phyloP scores from a whole-genome alignment of 1,284 basidiomycete species.

The Mycena citricolor region DNA sequence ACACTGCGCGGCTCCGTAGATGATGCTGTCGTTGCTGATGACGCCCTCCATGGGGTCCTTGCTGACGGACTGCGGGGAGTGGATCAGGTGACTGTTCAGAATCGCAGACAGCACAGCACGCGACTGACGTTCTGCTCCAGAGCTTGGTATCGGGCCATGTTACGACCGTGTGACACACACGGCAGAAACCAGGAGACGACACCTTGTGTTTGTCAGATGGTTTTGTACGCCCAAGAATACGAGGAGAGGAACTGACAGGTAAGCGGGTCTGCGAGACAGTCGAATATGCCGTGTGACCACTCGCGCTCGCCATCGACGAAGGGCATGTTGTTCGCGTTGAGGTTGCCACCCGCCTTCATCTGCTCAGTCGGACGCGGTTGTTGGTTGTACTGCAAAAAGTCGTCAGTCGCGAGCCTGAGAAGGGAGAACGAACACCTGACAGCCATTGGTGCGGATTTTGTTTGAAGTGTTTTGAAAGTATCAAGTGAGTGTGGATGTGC shows the following conservation, averaged over 20 bases:
- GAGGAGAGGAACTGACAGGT: slow-evolving; percentile 37
- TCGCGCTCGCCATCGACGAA: slow-evolving; percentile 41
- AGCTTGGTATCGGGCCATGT: slow-evolving; percentile 19
- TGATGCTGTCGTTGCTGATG: slow-evolving; percentile 20
- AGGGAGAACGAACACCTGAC: too few species aligned
- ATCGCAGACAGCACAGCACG: not conserved
- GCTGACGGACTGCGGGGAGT: slow-evolving; percentile 16
- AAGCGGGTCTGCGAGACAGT: slow-evolving; percentile 36
- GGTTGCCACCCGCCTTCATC: slow-evolving; percentile 38
- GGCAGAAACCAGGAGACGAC: slow-evolving; percentile 23
- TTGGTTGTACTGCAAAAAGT: slow-evolving; percentile 19
- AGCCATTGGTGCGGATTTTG: too few species aligned
- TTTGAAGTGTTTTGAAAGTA: too few species aligned
- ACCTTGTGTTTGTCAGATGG: too few species aligned
- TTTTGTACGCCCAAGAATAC: slow-evolving; percentile 6
- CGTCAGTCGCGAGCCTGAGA: too few species aligned
- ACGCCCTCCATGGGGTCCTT: slow-evolving; percentile 24
- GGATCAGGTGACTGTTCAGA: not conserved
- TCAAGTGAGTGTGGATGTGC: too few species aligned
- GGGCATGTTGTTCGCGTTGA: slow-evolving; percentile 43
- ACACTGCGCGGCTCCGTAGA: slow-evolving; percentile 19
- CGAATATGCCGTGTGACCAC: slow-evolving; percentile 44
- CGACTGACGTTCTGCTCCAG: slow-evolving; percentile 15
- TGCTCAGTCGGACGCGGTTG: slow-evolving; percentile 28
- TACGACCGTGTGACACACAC: slow-evolving; percentile 22